Conservation (phyloP, 1,284 basidiomycete species). For the Hymenochaete sp. region DNA sequence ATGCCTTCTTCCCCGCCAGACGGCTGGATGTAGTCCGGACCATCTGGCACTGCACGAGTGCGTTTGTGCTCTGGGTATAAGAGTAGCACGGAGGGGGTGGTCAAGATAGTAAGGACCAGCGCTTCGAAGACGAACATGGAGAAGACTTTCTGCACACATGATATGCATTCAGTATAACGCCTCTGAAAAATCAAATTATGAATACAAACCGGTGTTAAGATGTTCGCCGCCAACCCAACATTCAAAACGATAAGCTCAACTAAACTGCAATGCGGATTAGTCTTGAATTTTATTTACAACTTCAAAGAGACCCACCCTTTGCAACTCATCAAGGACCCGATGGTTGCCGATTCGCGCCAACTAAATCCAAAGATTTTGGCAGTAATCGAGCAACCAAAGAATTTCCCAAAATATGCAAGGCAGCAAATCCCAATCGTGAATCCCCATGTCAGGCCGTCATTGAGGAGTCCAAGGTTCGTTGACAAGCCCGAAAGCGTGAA, state of each 20-base stretch:
- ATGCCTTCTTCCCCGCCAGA: constrained; percentile 22
- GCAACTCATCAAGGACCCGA: constrained; percentile 67
- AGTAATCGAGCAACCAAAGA: constrained; percentile 44
- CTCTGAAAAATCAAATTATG: constrained; percentile 7
- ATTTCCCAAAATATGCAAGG: constrained; percentile 53
- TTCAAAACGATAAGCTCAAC: constrained; percentile 64
- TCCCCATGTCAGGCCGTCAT: constrained; percentile 54
- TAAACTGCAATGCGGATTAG: constrained; percentile 24
- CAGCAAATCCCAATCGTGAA: constrained; percentile 45
- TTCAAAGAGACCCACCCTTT: constrained; percentile 43
- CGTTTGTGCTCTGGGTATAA: constrained; percentile 63
- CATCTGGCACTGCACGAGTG: constrained; percentile 33
- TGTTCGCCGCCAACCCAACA: constrained; percentile 59
- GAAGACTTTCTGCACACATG: constrained; percentile 44
- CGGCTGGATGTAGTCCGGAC: constrained; percentile 29
- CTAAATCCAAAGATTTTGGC: constrained; percentile 47
- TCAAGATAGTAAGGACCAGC: constrained; percentile 79
- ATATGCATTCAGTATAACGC: constrained; percentile 4
- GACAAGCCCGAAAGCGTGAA: constrained; percentile 59
- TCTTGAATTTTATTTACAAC: not conserved
- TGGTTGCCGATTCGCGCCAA: constrained; percentile 52
- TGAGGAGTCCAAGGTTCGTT: constrained; percentile 57
- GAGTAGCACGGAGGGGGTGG: constrained; percentile 73
- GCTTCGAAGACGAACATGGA: constrained; percentile 93
- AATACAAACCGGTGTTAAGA: constrained; percentile 50